Percentiles rank a stretch among this genome's conserved stretches.
These are phyloP conservation scores for Jamesozyma piceae DNA, from an alignment of 805 yeast species.

Conservation along the genomic window DNA sequence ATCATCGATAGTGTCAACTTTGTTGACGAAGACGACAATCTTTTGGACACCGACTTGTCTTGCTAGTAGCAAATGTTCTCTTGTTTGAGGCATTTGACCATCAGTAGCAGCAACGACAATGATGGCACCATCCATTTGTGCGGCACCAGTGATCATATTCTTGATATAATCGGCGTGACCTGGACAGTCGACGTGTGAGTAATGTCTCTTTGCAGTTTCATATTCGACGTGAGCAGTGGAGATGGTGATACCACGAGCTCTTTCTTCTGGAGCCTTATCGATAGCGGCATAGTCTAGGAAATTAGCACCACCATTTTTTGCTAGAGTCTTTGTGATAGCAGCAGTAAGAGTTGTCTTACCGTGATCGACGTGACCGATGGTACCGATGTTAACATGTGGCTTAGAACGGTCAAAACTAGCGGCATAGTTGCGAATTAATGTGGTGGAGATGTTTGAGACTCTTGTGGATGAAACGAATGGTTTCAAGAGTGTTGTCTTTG, in stretches of 20 bases:
- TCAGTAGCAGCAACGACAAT: conserved; percentile 98
- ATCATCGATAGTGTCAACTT: conserved; percentile 95
- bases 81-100: conserved; percentile 99
- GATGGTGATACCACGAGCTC: conserved; percentile 98
- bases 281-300: conserved; percentile 89
- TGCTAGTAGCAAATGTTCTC: conserved; percentile 96
- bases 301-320: conserved; percentile 80
- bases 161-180: conserved; percentile 98
- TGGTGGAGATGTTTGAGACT: not conserved
- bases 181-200: conserved; percentile 96
- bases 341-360: conserved; percentile 98
- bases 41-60: conserved; percentile 99
- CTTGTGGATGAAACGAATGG: not conserved
- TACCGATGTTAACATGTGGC: conserved; percentile 95
- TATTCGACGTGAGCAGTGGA: conserved; percentile 97
- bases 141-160: conserved; percentile 99
- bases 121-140: conserved; percentile 99
- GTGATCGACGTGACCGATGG: conserved; percentile 98
- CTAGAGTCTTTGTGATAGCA: conserved; percentile 91
- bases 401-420: conserved; percentile 85
- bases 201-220: conserved; percentile 89
- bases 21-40: conserved; percentile 95
- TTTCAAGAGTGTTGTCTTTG: not conserved
- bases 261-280: conserved; percentile 97
- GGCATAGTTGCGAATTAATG: conserved; percentile 32